phyloP scores from a whole-genome alignment of 1,284 basidiomycete species.

The Wolfiporia cocos region DNA sequence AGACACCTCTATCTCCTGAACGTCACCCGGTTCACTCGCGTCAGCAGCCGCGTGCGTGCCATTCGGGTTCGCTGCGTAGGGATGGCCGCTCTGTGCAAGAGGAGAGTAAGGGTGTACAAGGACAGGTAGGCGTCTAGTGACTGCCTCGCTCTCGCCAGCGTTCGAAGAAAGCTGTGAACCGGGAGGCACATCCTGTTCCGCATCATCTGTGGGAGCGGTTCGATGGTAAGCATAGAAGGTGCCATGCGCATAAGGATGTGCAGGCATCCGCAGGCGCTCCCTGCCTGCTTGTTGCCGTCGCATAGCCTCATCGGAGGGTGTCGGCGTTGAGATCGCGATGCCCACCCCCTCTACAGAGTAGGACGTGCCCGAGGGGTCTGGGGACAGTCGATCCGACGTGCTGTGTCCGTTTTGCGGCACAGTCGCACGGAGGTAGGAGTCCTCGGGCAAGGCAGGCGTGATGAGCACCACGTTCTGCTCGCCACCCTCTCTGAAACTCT shows the following conservation, averaged over 20 bases:
- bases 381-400: slow-evolving; percentile 18
- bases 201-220: slow-evolving; percentile 7
- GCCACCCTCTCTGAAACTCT: slow-evolving; percentile 8
- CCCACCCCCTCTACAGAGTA: slow-evolving; percentile 40
- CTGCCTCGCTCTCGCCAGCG: slow-evolving; percentile 6
- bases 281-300: slow-evolving; percentile 18
- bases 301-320: slow-evolving; percentile 30
- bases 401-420: slow-evolving; percentile 7
- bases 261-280: slow-evolving; percentile 34
- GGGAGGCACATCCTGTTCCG: no score
- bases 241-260: slow-evolving; percentile 55
- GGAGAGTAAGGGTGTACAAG: slow-evolving; percentile 31
- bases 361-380: slow-evolving; percentile 24
- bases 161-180: no score
- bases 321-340: slow-evolving; percentile 62
- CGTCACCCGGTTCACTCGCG: not conserved
- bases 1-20: slow-evolving; percentile 26
- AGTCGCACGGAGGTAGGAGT: not conserved
- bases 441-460: slow-evolving; percentile 11
- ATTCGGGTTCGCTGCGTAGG: slow-evolving; percentile 25
- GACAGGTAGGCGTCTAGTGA: slow-evolving; percentile 39
- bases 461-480: slow-evolving; percentile 17
- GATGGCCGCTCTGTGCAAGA: slow-evolving; percentile 31
- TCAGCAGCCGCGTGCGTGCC: slow-evolving; percentile 4
- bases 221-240: slow-evolving; percentile 28